Base-by-base conservation (phyloP, 2,329 filamentous ascomycete genomes). In the Fusarium sp. region DNA sequence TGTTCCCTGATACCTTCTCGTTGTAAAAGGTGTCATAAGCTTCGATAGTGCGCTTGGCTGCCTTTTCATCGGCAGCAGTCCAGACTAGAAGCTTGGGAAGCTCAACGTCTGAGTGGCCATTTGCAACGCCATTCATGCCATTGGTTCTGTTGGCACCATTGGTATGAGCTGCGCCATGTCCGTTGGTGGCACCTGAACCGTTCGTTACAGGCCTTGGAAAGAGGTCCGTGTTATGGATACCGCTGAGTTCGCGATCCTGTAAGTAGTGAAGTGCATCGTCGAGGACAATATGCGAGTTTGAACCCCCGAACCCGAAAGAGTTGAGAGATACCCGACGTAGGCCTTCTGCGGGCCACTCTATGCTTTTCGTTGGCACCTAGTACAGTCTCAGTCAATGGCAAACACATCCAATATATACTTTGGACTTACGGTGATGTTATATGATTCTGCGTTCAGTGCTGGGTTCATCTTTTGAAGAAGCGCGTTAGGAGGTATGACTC, bases 231-330 rank as follows among this genome's bases (percentile, higher is more conserved):
- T 39, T n/a, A 41, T 73, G 69, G 3, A 58, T 18, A 0, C 70
- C 72, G 1, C 18, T 28, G 0, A 72, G 22, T 2, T 49, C 33
- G 2, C 20, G 51, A 12, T 60, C 31, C 24, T 42, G 36, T 4
- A 75, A 26, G 35, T 66, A 70, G 17, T 75, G 54, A 17, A 65
- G 33, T 2, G 73, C 61, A 44, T 75, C 69, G 5, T 82, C 81
- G 11, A 85, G 69, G 17, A 86, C 80, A 0, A 82, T 78, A 62
- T 86, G 85, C 3, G 81, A 81, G 66, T 86, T 87, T 13, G 84
- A 83, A 42, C 81, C 84, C 14, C 83, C 85, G 33, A 84, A 86
- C 1, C 86, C 86, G 55, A 87, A 88, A 57, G 81, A 83, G 76
- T 87, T 87, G 56, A 88, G 79, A 13, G 69, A 74, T 7, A 69